Evolutionary conservation across 164 flowering plant species (phyloP).

Genomic region (Taxillus chinensis): DNA sequence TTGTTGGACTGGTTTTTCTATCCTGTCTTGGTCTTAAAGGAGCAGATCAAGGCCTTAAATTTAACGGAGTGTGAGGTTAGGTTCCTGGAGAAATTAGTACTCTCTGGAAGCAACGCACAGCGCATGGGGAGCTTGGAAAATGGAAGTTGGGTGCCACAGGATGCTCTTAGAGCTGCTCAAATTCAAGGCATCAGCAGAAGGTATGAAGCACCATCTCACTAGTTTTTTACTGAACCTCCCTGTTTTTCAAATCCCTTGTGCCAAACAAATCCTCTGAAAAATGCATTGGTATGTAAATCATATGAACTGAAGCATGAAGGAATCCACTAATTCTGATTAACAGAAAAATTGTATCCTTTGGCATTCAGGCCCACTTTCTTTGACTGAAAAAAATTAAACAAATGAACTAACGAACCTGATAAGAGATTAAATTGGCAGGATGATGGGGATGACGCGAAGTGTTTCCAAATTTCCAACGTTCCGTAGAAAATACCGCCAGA

Average conservation of each 20-base stretch:
- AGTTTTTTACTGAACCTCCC: too few species aligned
- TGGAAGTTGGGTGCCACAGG: constrained; percentile 42
- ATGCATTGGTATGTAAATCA: too few species aligned
- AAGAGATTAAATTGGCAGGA: constrained; percentile 28
- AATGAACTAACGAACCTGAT: too few species aligned
- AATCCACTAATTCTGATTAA: too few species aligned
- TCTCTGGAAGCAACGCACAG: constrained; percentile 36
- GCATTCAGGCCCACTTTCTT: background rate
- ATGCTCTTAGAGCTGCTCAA: constrained; percentile 73
- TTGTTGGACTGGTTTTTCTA: constrained; percentile 83
- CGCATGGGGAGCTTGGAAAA: constrained; percentile 67
- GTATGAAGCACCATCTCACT: constrained; percentile 20
- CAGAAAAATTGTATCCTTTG: background rate
- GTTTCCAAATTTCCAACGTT: constrained; percentile 74
- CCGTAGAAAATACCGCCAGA: constrained; percentile 53
- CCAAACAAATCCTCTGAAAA: too few species aligned
- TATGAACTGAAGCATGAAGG: too few species aligned
- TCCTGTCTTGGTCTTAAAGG: constrained; percentile 69
- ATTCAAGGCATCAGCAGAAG: constrained; percentile 85
- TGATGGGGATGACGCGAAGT: constrained; percentile 60
- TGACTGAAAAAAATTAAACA: background rate
- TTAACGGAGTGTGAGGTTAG: constrained; percentile 45
- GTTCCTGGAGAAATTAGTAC: constrained; percentile 54
- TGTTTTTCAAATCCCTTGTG: too few species aligned
- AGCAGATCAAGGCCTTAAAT: constrained; percentile 57